These are phyloP conservation scores for Ophiostoma novo-ulmi DNA, from an alignment of 2,329 filamentous ascomycete genomes.

Conservation along the genomic window DNA sequence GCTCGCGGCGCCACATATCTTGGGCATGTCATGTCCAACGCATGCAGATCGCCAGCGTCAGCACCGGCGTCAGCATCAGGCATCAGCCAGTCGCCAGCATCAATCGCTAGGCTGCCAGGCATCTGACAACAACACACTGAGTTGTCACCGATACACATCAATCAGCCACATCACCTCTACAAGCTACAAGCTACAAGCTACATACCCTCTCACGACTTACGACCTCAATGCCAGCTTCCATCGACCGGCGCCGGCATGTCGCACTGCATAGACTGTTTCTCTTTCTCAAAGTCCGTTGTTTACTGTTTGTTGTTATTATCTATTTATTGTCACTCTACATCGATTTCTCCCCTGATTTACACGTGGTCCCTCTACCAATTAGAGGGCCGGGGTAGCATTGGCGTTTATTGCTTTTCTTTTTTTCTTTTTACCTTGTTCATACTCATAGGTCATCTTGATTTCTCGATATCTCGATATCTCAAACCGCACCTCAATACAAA, in stretches of 20 bases:
- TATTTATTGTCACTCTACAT: background rate
- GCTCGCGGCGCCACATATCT: background rate
- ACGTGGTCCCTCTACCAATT: background rate
- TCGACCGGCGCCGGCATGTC: background rate
- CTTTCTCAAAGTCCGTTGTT: too few relatives aligned
- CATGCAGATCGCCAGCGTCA: background rate
- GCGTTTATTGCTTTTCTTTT: background rate
- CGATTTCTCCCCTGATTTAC: background rate
- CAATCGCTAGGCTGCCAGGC: too few relatives aligned
- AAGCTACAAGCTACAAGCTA: background rate
- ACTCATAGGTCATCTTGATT: background rate
- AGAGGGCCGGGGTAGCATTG: background rate
- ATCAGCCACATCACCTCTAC: background rate
- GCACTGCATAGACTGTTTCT: background rate
- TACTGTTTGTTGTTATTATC: background rate
- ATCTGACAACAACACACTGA: background rate
- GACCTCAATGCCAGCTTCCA: too few relatives aligned
- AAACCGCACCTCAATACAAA: background rate
- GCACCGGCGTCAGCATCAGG: background rate
- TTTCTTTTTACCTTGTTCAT: background rate
- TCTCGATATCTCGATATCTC: background rate
- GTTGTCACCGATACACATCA: background rate
- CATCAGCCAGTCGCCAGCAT: background rate
- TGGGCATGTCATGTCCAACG: background rate
- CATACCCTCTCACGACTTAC: too few relatives aligned